Base-by-base conservation (phyloP, 345 rosid genomes). In the Anastatica hierochuntica region DNA sequence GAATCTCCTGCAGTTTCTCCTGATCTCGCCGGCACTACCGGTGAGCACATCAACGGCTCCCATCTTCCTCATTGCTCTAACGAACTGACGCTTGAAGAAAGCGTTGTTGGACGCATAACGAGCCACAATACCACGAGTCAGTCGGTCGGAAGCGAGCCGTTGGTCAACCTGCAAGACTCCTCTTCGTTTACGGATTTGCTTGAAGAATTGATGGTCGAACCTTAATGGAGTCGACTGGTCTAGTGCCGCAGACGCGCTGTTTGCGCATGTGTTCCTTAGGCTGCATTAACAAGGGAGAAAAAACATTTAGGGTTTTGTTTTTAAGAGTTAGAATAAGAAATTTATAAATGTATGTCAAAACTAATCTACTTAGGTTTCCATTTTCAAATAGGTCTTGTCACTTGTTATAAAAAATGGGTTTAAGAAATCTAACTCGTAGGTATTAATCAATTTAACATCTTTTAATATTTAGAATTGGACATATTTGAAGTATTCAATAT, bases 1-100 rank as follows among this genome's bases (percentile, higher is more conserved):
- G 38, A 72, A 56, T 16, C 75, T 74, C 56, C 83, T 70, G 54
- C 90, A 90, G 54, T 84, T 76, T 1, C 64, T 71, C 23, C 94
- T 72, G 33, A 86, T 72, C 57, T 90, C 77, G 12, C 97, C 95
- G 1, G 73, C 55, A 1, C 13, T 47, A n/a, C 86, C 95, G 0
- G 80, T 77, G 52, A 81, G 58, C n/a, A 83, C 88, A 15, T 64
- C 76, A 23, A 81, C 34, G 8, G 69, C 74, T 6, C 88, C 85
- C 94, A 90, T 81, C 67, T 90, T 90, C 26, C 73, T 69, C 86
- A 86, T 86, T 1, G 95, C 69, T 12, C 72, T 60, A 7, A 62
- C 80, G 21, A 90, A 86, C 52, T 74, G 62, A 55, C 63, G 67
- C 39, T 55, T 68, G 37, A 61, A 68, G 48, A 26, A 60, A 29